phyloP scores from a whole-genome alignment of 106 monocot genomes.

The Dactylorhiza incarnata region DNA sequence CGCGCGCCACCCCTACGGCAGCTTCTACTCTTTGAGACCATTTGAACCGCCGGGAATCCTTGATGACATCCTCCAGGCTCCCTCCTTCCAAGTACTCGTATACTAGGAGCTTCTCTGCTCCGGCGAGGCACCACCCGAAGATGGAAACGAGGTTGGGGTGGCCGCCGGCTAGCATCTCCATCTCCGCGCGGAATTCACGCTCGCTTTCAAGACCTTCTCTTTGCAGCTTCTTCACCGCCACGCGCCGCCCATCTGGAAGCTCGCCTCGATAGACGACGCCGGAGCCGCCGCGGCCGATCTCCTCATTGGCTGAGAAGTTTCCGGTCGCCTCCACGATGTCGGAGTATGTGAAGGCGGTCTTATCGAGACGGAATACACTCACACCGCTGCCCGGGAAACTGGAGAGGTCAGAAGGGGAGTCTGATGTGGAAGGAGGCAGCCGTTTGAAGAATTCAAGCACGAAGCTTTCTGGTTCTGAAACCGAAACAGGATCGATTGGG shows the following conservation, averaged over 20 bases:
- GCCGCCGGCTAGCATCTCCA: constrained; percentile 46
- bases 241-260: constrained; percentile 52
- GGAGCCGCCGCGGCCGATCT: constrained; percentile 64
- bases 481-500: constrained; percentile 18
- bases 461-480: constrained; percentile 6
- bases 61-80: constrained; percentile 51
- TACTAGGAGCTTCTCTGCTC: constrained; percentile 45
- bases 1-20: constrained; percentile 63
- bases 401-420: not conserved
- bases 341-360: constrained; percentile 49
- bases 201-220: constrained; percentile 30
- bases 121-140: constrained; percentile 67
- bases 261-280: constrained; percentile 66
- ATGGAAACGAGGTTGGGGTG: constrained; percentile 75
- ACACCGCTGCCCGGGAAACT: constrained; percentile 6
- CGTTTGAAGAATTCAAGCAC: constrained; percentile 12
- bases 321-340: constrained; percentile 63
- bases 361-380: constrained; percentile 39
- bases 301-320: constrained; percentile 44
- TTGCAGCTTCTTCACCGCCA: constrained; percentile 71
- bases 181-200: constrained; percentile 70
- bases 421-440: constrained; percentile 12
- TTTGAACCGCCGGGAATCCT: constrained; percentile 31
- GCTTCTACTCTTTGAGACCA: constrained; percentile 28
- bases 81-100: constrained; percentile 87